Evolutionary conservation across 306 rosid genomes (phyloP).

Genomic region (Casuarina equisetifolia): DNA sequence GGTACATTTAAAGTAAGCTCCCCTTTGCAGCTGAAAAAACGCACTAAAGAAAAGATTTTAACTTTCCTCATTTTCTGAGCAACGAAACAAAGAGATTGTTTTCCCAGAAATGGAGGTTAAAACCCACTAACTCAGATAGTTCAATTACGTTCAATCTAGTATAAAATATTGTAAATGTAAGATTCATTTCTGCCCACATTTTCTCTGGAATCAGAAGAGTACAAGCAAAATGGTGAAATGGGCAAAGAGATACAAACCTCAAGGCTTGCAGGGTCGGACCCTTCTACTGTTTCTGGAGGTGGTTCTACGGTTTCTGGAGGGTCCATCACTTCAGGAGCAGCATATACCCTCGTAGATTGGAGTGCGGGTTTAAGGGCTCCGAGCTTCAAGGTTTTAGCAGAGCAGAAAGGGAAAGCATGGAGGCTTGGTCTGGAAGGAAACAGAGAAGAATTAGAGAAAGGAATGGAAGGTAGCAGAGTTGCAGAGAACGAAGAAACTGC

Average conservation of each 20-base stretch:
- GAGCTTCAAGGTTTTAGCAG: conserved; percentile 37
- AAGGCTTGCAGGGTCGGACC: conserved; percentile 25
- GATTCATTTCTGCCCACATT: not conserved
- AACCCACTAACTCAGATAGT: not conserved
- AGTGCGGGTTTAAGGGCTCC: conserved; percentile 40
- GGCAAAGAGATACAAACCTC: conserved; percentile 43
- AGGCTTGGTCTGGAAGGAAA: conserved; percentile 40
- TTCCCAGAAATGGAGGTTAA: not conserved
- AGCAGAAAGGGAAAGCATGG: conserved; percentile 30
- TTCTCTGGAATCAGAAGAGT: not conserved
- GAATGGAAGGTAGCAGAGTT: conserved; percentile 46
- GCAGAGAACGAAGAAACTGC: conserved; percentile 72
- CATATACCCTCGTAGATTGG: conserved; percentile 49
- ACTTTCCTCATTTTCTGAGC: not conserved
- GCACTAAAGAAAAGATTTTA: not conserved
- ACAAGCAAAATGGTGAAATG: conserved; percentile 10
- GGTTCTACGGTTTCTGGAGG: conserved; percentile 43
- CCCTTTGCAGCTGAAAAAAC: conserved; percentile 17
- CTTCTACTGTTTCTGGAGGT: conserved; percentile 43
- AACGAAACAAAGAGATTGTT: not conserved
- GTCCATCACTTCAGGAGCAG: conserved; percentile 69
- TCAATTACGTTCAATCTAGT: not conserved
- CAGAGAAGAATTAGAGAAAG: conserved; percentile 45
- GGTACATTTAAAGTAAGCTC: not conserved
- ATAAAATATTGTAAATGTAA: not conserved